Evolutionary conservation across 345 rosid genomes (phyloP), one percentile per base, ranked within the genome.

Genomic region (Euphorbia pulcherrima): DNA sequence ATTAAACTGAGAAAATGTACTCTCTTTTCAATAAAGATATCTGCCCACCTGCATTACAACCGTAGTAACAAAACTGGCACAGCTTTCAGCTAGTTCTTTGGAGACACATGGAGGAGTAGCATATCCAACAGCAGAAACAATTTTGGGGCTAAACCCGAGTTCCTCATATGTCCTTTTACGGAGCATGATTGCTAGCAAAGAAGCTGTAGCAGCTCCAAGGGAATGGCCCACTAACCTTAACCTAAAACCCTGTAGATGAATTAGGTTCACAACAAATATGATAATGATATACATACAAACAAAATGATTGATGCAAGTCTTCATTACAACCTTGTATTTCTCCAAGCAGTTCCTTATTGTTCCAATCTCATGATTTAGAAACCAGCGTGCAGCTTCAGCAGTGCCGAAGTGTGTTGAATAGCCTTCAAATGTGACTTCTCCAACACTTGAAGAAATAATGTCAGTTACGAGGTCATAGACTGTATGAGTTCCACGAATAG

Each of bases 91-190:
- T 63, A 92, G 83, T 69, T 85, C 94, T 83, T 72, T 85, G 68
- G 97, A 92, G 67, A 92, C 97, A 75, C 97, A 94, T 23, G 97
- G 96, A 13, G 90, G 97, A 35, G 96, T 90, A 8, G 97, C 99
- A 71, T 77, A 95, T 29, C 92, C 97, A 81, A 93, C 83, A 1
- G 94, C 97, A 57, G 97, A 80, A 70, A 95, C 85, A 67, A 83
- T 82, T 4, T 87, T 80, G 39, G 97, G 89, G 74, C 76, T 78
- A 72, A 95, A 92, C 24, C 99, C 99, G 60, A 90, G 81, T 68
- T 95, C 92, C 75, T 79, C 59, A n/a, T 65, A 35, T 52, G 94
- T 84, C 82, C 80, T 87, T 78, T 82, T 84, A 54, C 84, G 88
- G 50, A 88, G 87, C 97, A 90, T 89, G 68, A 86, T 85, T 46